phyloP scores from a whole-genome alignment of 1,284 basidiomycete genomes.

The Tilletia indica region DNA sequence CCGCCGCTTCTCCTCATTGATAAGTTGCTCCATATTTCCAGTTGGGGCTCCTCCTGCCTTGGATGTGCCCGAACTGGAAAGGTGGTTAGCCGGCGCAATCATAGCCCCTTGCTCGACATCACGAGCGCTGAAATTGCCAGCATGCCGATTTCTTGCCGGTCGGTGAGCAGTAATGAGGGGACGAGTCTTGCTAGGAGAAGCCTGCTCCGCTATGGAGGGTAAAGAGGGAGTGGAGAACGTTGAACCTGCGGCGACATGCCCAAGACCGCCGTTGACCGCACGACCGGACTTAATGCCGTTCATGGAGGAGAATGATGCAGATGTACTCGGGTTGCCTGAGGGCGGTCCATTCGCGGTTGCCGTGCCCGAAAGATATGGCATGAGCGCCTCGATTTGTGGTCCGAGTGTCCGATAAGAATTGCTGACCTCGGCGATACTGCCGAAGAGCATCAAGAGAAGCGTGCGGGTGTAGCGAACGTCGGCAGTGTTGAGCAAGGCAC shows the following conservation, averaged over 20 bases:
- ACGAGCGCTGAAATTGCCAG: constrained; percentile 48
- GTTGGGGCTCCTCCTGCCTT: constrained; percentile 26
- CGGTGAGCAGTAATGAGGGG: constrained; percentile 26
- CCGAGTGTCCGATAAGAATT: constrained; percentile 79
- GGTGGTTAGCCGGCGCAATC: constrained; percentile 29
- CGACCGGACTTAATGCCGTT: neutral
- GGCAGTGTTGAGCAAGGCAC: constrained; percentile 66
- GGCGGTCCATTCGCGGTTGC: constrained; percentile 12
- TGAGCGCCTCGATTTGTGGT: constrained; percentile 70
- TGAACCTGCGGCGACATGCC: neutral
- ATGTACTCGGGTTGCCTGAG: constrained; percentile 25
- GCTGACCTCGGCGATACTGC: constrained; percentile 82
- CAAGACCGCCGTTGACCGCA: neutral
- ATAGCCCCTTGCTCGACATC: constrained; percentile 44
- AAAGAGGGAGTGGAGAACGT: constrained; percentile 27
- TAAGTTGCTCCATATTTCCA: constrained; percentile 26
- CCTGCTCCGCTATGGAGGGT: constrained; percentile 46
- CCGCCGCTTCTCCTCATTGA: constrained; percentile 4
- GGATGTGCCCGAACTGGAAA: neutral
- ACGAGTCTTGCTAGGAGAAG: constrained; percentile 30
- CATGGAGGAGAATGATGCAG: constrained; percentile 7
- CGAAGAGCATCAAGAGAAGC: constrained; percentile 82
- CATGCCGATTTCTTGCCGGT: constrained; percentile 36
- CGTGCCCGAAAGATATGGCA: constrained; percentile 32
- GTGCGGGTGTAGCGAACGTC: constrained; percentile 86